These are phyloP conservation scores for Ogataea saltuana DNA, from an alignment of 805 yeast species.

Conservation along the genomic window DNA sequence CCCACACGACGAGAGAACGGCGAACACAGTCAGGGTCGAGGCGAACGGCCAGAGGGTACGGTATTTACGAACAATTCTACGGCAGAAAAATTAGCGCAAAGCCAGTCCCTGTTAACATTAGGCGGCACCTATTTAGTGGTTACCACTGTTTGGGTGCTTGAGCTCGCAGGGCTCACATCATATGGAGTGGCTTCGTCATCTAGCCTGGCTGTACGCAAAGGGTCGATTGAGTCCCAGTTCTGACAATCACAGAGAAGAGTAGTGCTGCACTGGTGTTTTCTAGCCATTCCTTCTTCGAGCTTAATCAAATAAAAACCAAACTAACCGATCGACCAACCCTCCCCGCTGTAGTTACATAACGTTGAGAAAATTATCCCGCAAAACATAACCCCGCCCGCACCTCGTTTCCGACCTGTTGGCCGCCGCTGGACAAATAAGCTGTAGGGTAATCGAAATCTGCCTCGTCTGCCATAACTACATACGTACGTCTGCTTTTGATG, in stretches of 20 bases:
- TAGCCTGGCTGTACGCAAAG: neutral
- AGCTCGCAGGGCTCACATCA: neutral
- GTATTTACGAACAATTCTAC: neutral
- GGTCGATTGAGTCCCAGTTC: neutral
- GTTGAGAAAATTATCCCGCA: constrained; percentile 4
- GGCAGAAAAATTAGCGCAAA: constrained; percentile 6
- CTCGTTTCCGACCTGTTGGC: constrained; percentile 1
- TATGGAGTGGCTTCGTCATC: neutral
- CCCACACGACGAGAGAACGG: neutral
- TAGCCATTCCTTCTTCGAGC: too few species aligned
- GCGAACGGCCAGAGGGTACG: neutral
- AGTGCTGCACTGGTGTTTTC: too few species aligned
- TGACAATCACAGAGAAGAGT: too few species aligned
- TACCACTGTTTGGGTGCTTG: too few species aligned
- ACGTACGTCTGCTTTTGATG: constrained; percentile 3
- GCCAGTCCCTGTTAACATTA: too few species aligned
- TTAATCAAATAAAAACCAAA: too few species aligned
- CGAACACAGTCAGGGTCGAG: neutral
- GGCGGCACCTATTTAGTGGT: too few species aligned
- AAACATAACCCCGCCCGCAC: neutral
- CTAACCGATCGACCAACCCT: too few species aligned
- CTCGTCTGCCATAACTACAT: neutral
- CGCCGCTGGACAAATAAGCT: constrained; percentile 4
- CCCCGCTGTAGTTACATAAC: too few species aligned
- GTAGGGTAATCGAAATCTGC: constrained; percentile 4